These are phyloP conservation scores for Scleromitrula shiraiana DNA, from an alignment of 2,329 filamentous ascomycete species.

Conservation along the genomic window DNA sequence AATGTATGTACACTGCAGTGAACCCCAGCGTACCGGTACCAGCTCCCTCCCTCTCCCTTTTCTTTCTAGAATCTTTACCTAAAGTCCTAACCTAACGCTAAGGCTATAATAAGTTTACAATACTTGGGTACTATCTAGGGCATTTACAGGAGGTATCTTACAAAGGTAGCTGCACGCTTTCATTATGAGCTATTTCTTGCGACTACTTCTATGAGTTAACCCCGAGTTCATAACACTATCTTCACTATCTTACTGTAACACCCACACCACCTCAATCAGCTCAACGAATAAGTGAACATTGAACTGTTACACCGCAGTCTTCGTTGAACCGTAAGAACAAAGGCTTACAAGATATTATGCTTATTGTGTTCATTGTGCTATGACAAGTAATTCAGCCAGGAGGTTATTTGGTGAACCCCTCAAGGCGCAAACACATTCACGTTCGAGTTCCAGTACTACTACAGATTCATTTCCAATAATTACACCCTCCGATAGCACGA, in stretches of 20 bases:
- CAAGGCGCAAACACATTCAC: slow-evolving; percentile 1
- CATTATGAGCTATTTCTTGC: no score
- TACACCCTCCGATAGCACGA: slow-evolving; percentile 10
- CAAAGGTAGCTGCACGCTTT: no score
- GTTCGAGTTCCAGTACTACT: slow-evolving; percentile 9
- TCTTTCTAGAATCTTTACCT: no score
- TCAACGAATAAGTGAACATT: background rate
- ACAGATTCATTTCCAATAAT: slow-evolving; percentile 4
- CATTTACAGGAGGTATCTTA: no score
- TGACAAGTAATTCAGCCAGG: slow-evolving; percentile 3
- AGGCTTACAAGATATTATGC: background rate
- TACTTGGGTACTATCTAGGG: no score
- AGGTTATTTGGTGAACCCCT: slow-evolving; percentile 2
- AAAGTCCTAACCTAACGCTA: no score
- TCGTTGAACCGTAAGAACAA: background rate
- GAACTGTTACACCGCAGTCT: background rate
- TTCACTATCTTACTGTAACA: background rate
- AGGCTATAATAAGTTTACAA: no score
- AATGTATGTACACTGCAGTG: no score
- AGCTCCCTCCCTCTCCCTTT: no score
- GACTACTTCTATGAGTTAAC: no score
- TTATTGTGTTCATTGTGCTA: background rate
- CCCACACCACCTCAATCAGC: background rate
- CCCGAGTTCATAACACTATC: background rate
- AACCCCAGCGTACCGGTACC: no score